Evolutionary conservation across 2,329 filamentous ascomycete species (phyloP).

Genomic region (Elsinoe australis): DNA sequence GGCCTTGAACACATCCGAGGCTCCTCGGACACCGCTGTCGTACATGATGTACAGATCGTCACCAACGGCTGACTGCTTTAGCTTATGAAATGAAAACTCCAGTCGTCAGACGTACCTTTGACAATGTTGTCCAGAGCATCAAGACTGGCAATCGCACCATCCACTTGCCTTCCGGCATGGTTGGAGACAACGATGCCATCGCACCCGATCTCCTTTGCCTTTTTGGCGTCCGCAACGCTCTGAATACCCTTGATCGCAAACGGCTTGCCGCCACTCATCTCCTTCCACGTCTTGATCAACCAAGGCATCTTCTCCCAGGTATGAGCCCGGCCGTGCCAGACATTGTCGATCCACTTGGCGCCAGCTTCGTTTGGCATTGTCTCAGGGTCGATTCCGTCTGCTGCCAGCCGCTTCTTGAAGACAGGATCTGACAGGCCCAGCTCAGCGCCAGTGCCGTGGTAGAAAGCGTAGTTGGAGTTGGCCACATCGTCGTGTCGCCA

Average conservation of each 20-base stretch:
- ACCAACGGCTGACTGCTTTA: constrained; percentile 41
- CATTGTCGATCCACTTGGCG: constrained; percentile 56
- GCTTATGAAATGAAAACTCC: no score
- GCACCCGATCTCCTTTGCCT: constrained; percentile 52
- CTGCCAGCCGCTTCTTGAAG: constrained; percentile 47
- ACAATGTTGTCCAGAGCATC: constrained; percentile 55
- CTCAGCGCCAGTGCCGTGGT: constrained; percentile 52
- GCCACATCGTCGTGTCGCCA: constrained; percentile 54
- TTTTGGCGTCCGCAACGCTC: constrained; percentile 54
- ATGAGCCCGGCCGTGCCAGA: constrained; percentile 57
- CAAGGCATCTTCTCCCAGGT: constrained; percentile 61
- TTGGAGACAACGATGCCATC: constrained; percentile 64
- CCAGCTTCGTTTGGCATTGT: constrained; percentile 48
- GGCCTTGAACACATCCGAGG: constrained; percentile 54
- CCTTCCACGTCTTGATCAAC: constrained; percentile 52
- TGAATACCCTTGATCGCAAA: constrained; percentile 66
- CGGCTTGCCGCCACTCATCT: constrained; percentile 47
- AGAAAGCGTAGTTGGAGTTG: constrained; percentile 55
- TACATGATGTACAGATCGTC: constrained; percentile 50
- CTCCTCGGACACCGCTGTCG: constrained; percentile 52
- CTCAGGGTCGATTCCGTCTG: constrained; percentile 47
- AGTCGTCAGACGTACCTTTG: constrained; percentile 39
- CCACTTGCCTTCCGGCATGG: constrained; percentile 61
- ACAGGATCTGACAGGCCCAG: constrained; percentile 53
- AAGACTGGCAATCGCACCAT: constrained; percentile 52